Conservation (phyloP, 2,329 filamentous ascomycete genomes). For the Pseudogymnoascus sp. region DNA sequence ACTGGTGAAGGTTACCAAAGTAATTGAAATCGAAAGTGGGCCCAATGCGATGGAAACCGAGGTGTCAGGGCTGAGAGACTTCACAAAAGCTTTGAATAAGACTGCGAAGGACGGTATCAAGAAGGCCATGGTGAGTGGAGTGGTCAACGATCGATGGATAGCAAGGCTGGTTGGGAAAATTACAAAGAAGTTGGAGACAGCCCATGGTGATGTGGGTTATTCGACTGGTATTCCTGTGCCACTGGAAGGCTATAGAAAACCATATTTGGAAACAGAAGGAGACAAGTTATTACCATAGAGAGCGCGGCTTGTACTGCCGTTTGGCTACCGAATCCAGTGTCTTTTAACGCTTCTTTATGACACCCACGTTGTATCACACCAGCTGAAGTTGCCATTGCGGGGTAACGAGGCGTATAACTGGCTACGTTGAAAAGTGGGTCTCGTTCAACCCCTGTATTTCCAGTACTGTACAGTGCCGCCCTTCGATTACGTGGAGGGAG, state of each 20-base stretch:
- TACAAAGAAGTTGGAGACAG: constrained; percentile 40
- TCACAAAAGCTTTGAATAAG: constrained; percentile 26
- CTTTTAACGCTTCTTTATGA: neutral
- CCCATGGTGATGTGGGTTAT: constrained; percentile 45
- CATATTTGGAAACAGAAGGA: constrained; percentile 12
- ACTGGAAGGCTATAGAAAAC: constrained; percentile 17
- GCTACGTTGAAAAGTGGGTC: neutral
- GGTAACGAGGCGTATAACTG: neutral
- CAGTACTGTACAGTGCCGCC: too few relatives aligned
- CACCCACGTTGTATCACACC: neutral
- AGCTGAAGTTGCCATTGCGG: neutral
- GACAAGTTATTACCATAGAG: constrained; percentile 22
- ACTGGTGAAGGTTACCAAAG: constrained; percentile 49
- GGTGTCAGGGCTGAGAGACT: constrained; percentile 27
- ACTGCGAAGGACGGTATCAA: constrained; percentile 39
- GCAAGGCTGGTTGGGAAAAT: constrained; percentile 46
- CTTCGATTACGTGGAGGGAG: too few relatives aligned
- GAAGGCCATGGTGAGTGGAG: constrained; percentile 37
- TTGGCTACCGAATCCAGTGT: neutral
- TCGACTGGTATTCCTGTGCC: constrained; percentile 39
- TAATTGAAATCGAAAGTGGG: constrained; percentile 45
- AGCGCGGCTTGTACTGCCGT: neutral
- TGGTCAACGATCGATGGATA: constrained; percentile 49
- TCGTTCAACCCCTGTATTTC: neutral
- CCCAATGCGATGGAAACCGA: constrained; percentile 24